Percentiles rank a stretch among this genome's conserved stretches.
These are phyloP conservation scores for Cyberlindnera mississippiensis DNA, from an alignment of 805 yeast genomes.

Conservation along the genomic window DNA sequence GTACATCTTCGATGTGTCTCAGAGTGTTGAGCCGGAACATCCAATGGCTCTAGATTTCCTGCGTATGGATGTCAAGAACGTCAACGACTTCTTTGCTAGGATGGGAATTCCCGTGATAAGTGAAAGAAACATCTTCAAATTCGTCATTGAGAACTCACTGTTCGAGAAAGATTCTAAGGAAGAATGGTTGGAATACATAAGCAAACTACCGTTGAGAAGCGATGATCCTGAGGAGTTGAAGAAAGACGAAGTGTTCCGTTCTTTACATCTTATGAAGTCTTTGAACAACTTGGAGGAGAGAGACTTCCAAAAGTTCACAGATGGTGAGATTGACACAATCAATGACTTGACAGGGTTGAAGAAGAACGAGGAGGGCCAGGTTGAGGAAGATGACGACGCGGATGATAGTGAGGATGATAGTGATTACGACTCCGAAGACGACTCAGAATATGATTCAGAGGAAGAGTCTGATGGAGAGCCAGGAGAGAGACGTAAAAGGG, in stretches of 20 bases:
- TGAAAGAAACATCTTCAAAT: conserved; percentile 77
- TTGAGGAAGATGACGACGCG: conserved; percentile 24
- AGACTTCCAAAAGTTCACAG: conserved; percentile 74
- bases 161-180: conserved; percentile 37
- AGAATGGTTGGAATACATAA: conserved; percentile 40
- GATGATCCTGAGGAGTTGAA: conserved; percentile 50
- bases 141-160: conserved; percentile 54
- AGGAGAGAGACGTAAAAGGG: conserved; percentile 33
- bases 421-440: conserved; percentile 27
- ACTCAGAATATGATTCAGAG: conserved; percentile 31
- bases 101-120: conserved; percentile 74
- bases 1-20: conserved; percentile 94
- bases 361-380: conserved; percentile 26
- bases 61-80: conserved; percentile 96
- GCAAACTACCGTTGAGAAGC: conserved; percentile 51
- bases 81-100: conserved; percentile 78
- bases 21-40: conserved; percentile 96
- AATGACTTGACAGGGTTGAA: conserved; percentile 50
- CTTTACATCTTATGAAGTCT: conserved; percentile 71
- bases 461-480: conserved; percentile 33
- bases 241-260: conserved; percentile 86
- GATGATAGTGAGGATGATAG: conserved; percentile 24
- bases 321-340: conserved; percentile 78
- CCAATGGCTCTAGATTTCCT: conserved; percentile 94
- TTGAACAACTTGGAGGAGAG: conserved; percentile 85